These are phyloP conservation scores for Mediolabrus comicus DNA, from an alignment of 108 stramenopile genomes.

Conservation along the genomic window DNA sequence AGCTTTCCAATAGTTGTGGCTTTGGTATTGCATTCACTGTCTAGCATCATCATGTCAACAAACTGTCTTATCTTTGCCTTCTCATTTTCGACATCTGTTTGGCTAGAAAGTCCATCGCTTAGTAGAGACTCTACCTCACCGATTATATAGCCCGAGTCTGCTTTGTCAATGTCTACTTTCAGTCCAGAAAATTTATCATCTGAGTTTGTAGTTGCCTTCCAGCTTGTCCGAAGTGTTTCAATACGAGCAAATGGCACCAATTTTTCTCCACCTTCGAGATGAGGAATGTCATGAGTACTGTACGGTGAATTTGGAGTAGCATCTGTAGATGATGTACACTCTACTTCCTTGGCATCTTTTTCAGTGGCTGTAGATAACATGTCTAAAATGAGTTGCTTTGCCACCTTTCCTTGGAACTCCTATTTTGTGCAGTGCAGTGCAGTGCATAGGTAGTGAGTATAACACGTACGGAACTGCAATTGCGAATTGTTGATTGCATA, in stretches of 20 bases:
- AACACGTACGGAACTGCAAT: no score
- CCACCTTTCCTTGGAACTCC: constrained; percentile 36
- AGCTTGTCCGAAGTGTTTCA: constrained; percentile 23
- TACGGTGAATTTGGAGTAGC: background rate
- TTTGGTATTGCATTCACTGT: background rate
- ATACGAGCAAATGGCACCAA: constrained; percentile 38
- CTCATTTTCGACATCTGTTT: constrained; percentile 4
- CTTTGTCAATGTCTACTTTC: constrained; percentile 42
- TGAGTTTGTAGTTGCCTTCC: constrained; percentile 5
- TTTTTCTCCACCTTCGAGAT: constrained; percentile 24
- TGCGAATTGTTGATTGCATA: background rate
- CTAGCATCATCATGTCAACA: constrained; percentile 23
- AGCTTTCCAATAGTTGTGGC: constrained; percentile 35
- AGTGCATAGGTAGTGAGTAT: background rate
- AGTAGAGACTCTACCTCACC: constrained; percentile 45
- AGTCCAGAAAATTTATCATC: constrained; percentile 15
- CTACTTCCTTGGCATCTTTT: background rate
- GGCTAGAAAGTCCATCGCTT: background rate
- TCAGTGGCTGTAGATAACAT: constrained; percentile 7
- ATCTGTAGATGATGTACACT: background rate
- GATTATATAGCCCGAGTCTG: constrained; percentile 32
- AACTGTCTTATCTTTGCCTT: constrained; percentile 36
- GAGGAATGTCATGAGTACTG: constrained; percentile 22
- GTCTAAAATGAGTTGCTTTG: constrained; percentile 29
- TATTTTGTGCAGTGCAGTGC: background rate